These are phyloP conservation scores for Aspergillus heteromorphus DNA, from an alignment of 495 filamentous ascomycete species.

Conservation along the genomic window DNA sequence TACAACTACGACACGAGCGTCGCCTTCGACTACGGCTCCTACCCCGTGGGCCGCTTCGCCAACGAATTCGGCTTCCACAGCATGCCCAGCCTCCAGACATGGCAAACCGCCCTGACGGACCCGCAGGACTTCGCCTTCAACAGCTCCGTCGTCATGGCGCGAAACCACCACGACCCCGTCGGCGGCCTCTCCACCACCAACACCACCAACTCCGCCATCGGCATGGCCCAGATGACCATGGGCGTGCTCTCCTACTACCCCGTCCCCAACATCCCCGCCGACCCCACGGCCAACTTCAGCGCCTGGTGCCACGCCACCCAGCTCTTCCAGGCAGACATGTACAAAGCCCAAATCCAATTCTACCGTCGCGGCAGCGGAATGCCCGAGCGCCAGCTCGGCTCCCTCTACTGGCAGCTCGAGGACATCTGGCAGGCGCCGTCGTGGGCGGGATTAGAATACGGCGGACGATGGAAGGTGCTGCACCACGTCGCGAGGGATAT, in stretches of 20 bases:
- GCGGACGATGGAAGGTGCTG: conserved; percentile 61
- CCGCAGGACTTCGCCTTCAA: conserved; percentile 54
- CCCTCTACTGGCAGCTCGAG: conserved; percentile 65
- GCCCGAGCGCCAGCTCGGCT: conserved; percentile 57
- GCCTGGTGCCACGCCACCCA: conserved; percentile 66
- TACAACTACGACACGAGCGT: conserved; percentile 58
- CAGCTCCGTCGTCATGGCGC: conserved; percentile 51
- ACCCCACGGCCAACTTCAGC: conserved; percentile 58
- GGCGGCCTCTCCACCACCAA: conserved; percentile 38
- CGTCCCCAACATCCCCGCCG: conserved; percentile 48
- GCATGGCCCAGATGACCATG: conserved; percentile 61
- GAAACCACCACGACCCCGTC: conserved; percentile 62
- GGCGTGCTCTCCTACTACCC: conserved; percentile 59
- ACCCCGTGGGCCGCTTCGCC: conserved; percentile 60
- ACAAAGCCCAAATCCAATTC: conserved; percentile 59
- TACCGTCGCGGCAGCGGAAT: conserved; percentile 59
- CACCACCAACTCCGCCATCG: conserved; percentile 32
- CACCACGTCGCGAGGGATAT: conserved; percentile 58
- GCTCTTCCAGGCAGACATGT: conserved; percentile 64
- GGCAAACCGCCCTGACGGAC: conserved; percentile 51
- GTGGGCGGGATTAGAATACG: conserved; percentile 61
- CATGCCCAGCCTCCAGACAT: conserved; percentile 61
- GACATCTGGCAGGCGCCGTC: conserved; percentile 67
- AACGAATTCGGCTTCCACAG: conserved; percentile 65
- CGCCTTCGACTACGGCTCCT: conserved; percentile 52